These are phyloP conservation scores for Jacaranda mimosifolia DNA, from an alignment of 257 asterid species.

Conservation along the genomic window DNA sequence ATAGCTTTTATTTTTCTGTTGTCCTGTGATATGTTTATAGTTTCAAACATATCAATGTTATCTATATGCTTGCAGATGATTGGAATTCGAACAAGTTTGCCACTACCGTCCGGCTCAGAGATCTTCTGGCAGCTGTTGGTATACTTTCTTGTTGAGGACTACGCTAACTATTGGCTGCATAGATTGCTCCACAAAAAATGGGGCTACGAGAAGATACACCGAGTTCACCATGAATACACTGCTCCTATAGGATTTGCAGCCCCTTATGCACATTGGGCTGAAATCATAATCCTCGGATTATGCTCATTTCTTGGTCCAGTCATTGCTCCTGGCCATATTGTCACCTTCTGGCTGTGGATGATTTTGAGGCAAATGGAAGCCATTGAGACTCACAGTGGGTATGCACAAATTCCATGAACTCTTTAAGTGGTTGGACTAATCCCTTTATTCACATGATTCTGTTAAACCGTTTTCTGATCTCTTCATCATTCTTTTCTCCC, in stretches of 20 bases:
- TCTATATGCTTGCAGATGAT: conserved; percentile 53
- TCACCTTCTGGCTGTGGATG: conserved; percentile 82
- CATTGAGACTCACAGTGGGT: conserved; percentile 78
- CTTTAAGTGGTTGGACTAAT: too few relatives aligned
- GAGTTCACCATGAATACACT: conserved; percentile 75
- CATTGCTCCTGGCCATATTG: conserved; percentile 72
- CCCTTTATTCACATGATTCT: too few relatives aligned
- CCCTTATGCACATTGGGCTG: conserved; percentile 85
- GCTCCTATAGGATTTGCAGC: conserved; percentile 83
- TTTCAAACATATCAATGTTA: neutral
- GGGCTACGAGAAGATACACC: conserved; percentile 76
- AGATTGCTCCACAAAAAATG: conserved; percentile 67
- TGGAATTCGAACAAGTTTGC: conserved; percentile 74
- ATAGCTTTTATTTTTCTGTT: neutral
- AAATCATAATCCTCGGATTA: conserved; percentile 64
- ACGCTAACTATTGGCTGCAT: conserved; percentile 78
- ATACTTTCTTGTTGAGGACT: conserved; percentile 73
- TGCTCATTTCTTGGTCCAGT: conserved; percentile 80
- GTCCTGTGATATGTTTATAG: neutral
- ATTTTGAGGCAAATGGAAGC: conserved; percentile 74
- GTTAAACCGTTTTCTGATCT: neutral
- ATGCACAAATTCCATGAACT: neutral
- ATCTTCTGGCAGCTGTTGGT: conserved; percentile 64
- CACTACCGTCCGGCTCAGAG: conserved; percentile 68
- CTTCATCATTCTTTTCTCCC: neutral